Conservation (phyloP, 805 yeast species). For the Clavispora vitiphila region DNA sequence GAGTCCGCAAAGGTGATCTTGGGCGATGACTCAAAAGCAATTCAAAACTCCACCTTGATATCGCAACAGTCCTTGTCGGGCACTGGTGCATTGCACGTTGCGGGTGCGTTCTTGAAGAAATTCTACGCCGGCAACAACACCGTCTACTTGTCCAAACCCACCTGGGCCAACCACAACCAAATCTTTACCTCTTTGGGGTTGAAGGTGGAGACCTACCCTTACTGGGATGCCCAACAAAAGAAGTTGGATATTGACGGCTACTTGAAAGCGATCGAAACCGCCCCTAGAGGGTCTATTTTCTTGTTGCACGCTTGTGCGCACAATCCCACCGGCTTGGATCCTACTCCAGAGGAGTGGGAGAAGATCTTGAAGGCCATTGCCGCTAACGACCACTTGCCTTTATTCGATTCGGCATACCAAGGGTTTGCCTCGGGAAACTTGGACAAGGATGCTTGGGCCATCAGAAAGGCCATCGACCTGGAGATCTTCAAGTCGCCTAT, state of each 20-base stretch:
- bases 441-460: slow-evolving; percentile 79
- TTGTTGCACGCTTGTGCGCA: slow-evolving; percentile 95
- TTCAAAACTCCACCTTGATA: slow-evolving; percentile 38
- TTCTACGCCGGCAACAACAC: slow-evolving; percentile 34
- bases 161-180: slow-evolving; percentile 97
- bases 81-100: slow-evolving; percentile 87
- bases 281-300: slow-evolving; percentile 73
- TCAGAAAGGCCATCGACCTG: slow-evolving; percentile 53
- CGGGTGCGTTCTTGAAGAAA: slow-evolving; percentile 62
- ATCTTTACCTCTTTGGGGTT: slow-evolving; percentile 72
- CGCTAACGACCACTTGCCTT: slow-evolving; percentile 61
- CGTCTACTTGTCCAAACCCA: slow-evolving; percentile 46
- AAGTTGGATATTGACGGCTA: slow-evolving; percentile 69
- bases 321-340: slow-evolving; percentile 97
- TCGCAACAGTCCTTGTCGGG: slow-evolving; percentile 80
- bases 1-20: slow-evolving; percentile 72
- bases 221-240: slow-evolving; percentile 75
- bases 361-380: slow-evolving; percentile 59
- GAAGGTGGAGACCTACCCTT: slow-evolving; percentile 67
- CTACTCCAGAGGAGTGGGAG: slow-evolving; percentile 77
- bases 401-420: slow-evolving; percentile 95
- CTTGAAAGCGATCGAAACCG: slow-evolving; percentile 53
- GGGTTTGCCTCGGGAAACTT: slow-evolving; percentile 93
- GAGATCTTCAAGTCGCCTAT: slow-evolving; percentile 43
- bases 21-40: slow-evolving; percentile 44